phyloP scores from a whole-genome alignment of 345 rosid genomes.

The Ricinus communis region DNA sequence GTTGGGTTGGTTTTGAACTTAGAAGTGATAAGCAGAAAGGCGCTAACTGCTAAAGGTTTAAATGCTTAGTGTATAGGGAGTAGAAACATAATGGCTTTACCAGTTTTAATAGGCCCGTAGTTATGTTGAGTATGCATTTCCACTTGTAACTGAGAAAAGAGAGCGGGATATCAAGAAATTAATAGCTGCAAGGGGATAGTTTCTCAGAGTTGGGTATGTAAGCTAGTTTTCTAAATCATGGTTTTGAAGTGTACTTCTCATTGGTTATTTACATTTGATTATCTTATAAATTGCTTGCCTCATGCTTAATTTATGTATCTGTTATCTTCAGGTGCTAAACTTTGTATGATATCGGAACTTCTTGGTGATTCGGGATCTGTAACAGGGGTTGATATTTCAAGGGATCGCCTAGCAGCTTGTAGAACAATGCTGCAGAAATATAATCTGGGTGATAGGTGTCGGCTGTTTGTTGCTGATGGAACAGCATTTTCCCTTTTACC shows the following conservation, averaged over 20 bases:
- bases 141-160: not conserved
- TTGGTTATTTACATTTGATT: not conserved
- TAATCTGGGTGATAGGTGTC: slow-evolving; percentile 60
- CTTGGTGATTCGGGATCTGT: slow-evolving; percentile 76
- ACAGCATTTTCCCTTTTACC: slow-evolving; percentile 68
- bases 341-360: slow-evolving; percentile 78
- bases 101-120: not conserved
- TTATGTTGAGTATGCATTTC: not conserved
- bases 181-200: not conserved
- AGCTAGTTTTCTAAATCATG: not conserved
- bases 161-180: not conserved
- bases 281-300: not conserved
- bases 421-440: slow-evolving; percentile 85
- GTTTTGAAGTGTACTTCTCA: not conserved
- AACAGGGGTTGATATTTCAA: slow-evolving; percentile 89
- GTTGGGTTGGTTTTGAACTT: not conserved
- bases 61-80: not conserved
- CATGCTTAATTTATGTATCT: not conserved
- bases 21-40: not conserved
- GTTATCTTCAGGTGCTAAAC: slow-evolving; percentile 80
- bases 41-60: not conserved
- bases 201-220: not conserved
- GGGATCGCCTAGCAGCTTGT: slow-evolving; percentile 88
- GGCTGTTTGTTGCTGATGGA: slow-evolving; percentile 88
- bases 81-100: not conserved